Evolutionary conservation across 1,284 basidiomycete genomes (phyloP), one percentile per base, ranked within the genome.

Genomic region (Microstroma glucosiphilum): DNA sequence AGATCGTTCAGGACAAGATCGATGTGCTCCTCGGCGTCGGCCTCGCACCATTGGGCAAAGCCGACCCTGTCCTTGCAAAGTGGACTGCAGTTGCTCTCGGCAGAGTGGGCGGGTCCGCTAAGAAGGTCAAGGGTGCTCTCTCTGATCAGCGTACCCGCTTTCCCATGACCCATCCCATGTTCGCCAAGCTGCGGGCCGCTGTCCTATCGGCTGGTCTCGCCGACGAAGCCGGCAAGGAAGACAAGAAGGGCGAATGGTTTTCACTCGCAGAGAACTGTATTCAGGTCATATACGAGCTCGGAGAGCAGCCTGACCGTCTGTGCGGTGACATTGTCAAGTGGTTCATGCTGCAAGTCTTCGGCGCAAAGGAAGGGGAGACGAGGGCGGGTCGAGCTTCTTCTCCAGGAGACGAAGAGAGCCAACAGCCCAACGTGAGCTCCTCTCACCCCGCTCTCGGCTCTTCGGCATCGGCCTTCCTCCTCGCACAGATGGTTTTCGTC

Each of bases 31-130:
- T 98, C 40, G 88, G 86, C 77, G 86, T 94, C 54, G 94, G 96
- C n/a, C 82, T 98, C 1, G 93, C 93, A 0, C 84, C 85, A 6
- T 82, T 87, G 0, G 93, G 93, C 25, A 64, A 64, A 25, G 62
- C 61, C 25, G 96, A 98, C 79, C 83, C 96, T 12, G 89, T 88
- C 0, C 85, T 98, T 17, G 92, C 93, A 0, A 85, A 90, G 59
- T 96, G 96, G 78, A 96, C 92, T 0, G 96, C 91, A 74, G 86
- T 97, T 55, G 92, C 93, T 0, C 82, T 98, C 40, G 91, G 94
- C 71, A 86, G 94, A 0, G 83, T 98, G 17, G 90, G 91, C 56
- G 96, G 96, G 0, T 96, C 90, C 71, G 89, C 87, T 40, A 98
- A 97, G 83, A 98, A 97, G 80, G 87, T 98, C 70, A 98, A 98